Evolutionary conservation across 1,284 basidiomycete genomes (phyloP).

Genomic region (Rhizopogon parksii): DNA sequence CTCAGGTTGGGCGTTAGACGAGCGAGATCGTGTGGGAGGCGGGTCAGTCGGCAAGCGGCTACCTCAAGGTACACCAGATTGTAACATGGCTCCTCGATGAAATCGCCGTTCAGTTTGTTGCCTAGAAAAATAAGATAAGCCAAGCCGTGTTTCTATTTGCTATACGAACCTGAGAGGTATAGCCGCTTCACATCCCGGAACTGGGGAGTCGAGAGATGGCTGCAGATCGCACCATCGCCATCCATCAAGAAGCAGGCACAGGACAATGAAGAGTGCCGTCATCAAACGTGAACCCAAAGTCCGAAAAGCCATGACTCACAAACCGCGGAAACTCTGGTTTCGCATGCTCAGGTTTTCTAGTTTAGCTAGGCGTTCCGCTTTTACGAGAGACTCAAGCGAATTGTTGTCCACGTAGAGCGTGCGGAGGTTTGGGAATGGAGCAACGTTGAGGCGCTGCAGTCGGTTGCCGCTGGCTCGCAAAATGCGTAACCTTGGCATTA

Average conservation of each 20-base stretch:
- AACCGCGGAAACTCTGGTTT: slow-evolving; percentile 71
- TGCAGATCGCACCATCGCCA: slow-evolving; percentile 33
- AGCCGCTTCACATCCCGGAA: slow-evolving; percentile 87
- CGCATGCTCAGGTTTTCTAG: slow-evolving; percentile 90
- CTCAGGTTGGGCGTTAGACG: slow-evolving; percentile 79
- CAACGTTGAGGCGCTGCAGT: slow-evolving; percentile 63
- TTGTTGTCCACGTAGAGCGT: slow-evolving; percentile 94
- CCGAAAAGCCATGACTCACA: slow-evolving; percentile 48
- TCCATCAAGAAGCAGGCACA: slow-evolving; percentile 28
- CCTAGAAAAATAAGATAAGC: slow-evolving; percentile 30
- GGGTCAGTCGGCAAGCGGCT: slow-evolving; percentile 80
- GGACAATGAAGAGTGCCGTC: slow-evolving; percentile 33
- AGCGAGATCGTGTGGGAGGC: slow-evolving; percentile 65
- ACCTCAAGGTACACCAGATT: slow-evolving; percentile 91
- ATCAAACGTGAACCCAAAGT: slow-evolving; percentile 19
- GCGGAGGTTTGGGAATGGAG: slow-evolving; percentile 65
- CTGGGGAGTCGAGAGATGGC: slow-evolving; percentile 59
- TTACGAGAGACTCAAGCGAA: slow-evolving; percentile 48
- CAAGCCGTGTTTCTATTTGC: not conserved
- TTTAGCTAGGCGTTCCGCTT: slow-evolving; percentile 52
- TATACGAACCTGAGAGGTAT: slow-evolving; percentile 80
- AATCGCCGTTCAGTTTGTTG: slow-evolving; percentile 39
- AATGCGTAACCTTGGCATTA: slow-evolving; percentile 70
- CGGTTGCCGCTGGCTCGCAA: slow-evolving; percentile 83
- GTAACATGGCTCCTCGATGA: slow-evolving; percentile 66